Conservation (phyloP, 495 filamentous ascomycete genomes). For the Niebla homalea region DNA sequence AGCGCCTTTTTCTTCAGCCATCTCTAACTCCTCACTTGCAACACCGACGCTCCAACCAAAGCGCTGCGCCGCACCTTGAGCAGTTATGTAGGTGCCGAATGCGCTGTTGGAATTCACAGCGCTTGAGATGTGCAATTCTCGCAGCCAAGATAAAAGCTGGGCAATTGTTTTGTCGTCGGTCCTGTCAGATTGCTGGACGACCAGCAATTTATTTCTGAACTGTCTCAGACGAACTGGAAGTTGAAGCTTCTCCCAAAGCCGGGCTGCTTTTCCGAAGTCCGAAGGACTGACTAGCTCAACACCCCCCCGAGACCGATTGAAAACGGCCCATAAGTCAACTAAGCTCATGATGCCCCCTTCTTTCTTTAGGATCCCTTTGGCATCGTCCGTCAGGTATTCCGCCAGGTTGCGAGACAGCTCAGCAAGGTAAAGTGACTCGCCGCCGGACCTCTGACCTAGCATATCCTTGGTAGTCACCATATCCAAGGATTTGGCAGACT, state of each 20-base stretch:
- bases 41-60: slow-evolving; percentile 99
- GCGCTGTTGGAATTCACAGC: slow-evolving; percentile 53
- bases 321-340: slow-evolving; percentile 92
- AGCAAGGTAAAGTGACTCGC: slow-evolving; percentile 49
- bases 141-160: slow-evolving; percentile 62
- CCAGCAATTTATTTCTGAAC: slow-evolving; percentile 84
- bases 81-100: slow-evolving; percentile 77
- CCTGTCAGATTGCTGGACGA: slow-evolving; percentile 77
- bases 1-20: slow-evolving; percentile 81
- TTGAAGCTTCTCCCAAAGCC: slow-evolving; percentile 75
- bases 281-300: slow-evolving; percentile 86
- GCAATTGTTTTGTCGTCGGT: slow-evolving; percentile 84
- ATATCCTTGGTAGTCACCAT: slow-evolving; percentile 93
- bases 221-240: slow-evolving; percentile 74
- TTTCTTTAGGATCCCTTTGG: slow-evolving; percentile 59
- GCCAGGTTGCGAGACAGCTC: slow-evolving; percentile 83
- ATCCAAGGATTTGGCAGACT: slow-evolving; percentile 74
- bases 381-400: slow-evolving; percentile 87
- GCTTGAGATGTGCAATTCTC: slow-evolving; percentile 50
- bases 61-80: slow-evolving; percentile 73
- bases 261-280: slow-evolving; percentile 83
- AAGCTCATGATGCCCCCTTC: slow-evolving; percentile 92
- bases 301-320: slow-evolving; percentile 89
- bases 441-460: slow-evolving; percentile 39
- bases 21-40: slow-evolving; percentile 86